phyloP scores from a whole-genome alignment of 768 basidiomycete genomes.

The Tubosaeta sp. region DNA sequence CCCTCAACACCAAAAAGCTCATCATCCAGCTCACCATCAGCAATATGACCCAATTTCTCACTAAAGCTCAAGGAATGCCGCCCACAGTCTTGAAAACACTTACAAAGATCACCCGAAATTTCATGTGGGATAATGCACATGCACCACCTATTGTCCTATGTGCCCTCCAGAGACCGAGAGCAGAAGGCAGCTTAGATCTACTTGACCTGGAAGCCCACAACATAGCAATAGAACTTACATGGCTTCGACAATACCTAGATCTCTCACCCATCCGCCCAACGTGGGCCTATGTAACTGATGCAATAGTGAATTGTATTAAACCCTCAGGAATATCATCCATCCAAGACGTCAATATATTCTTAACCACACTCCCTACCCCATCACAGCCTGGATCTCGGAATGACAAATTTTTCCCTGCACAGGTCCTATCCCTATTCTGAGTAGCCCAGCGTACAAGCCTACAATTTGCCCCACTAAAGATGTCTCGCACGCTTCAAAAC shows the following conservation, averaged over 20 bases:
- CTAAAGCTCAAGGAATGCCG: constrained; percentile 18
- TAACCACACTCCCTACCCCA: too few relatives aligned
- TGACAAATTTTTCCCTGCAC: too few relatives aligned
- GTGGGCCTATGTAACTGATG: background rate
- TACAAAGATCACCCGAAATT: background rate
- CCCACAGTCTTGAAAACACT: too few relatives aligned
- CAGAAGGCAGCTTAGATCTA: background rate
- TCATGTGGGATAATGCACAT: too few relatives aligned
- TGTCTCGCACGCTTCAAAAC: too few relatives aligned
- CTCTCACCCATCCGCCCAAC: background rate
- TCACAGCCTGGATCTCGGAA: too few relatives aligned
- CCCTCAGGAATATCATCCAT: too few relatives aligned
- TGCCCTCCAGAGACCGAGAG: background rate
- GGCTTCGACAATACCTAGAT: background rate
- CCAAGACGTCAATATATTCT: background rate
- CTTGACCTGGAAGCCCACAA: background rate
- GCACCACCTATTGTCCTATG: too few relatives aligned
- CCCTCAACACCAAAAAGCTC: constrained; percentile 5
- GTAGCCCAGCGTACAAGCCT: too few relatives aligned
- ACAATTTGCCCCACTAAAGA: too few relatives aligned
- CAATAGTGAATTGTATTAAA: background rate
- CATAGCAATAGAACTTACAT: background rate
- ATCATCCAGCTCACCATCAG: constrained; percentile 19
- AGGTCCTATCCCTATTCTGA: too few relatives aligned
- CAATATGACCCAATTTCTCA: constrained; percentile 28